A percentile compares a stretch with the other conserved stretches of the same genome.
These are phyloP conservation scores for Hysterium pulicare DNA, from an alignment of 2,329 filamentous ascomycete species.

Conservation along the genomic window DNA sequence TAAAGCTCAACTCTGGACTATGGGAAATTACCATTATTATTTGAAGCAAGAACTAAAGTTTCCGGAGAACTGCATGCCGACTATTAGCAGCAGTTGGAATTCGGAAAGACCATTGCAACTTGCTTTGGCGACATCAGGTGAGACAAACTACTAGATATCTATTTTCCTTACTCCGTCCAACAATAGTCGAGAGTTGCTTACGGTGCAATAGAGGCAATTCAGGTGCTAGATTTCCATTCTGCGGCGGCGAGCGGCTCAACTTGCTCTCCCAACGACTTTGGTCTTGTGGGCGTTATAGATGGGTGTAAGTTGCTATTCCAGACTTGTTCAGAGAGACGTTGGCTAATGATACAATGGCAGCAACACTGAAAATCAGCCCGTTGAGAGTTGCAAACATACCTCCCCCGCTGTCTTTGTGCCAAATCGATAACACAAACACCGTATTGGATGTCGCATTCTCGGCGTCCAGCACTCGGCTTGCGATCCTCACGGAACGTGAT, in stretches of 20 bases:
- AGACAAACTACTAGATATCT: too few species aligned
- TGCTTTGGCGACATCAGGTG: conserved; percentile 45
- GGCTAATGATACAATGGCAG: conserved; percentile 30
- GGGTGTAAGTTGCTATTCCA: conserved; percentile 56
- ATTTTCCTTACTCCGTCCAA: too few species aligned
- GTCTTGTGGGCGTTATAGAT: conserved; percentile 79
- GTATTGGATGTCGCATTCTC: conserved; percentile 73
- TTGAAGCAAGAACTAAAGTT: conserved; percentile 78
- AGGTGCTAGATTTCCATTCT: conserved; percentile 66
- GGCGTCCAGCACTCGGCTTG: conserved; percentile 49
- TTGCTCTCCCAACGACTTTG: conserved; percentile 69
- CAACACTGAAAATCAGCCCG: conserved; percentile 75
- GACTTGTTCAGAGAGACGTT: background rate
- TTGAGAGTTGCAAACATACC: conserved; percentile 81
- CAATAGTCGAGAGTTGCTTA: conserved; percentile 3
- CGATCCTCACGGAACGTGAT: conserved; percentile 64
- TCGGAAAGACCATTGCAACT: conserved; percentile 76
- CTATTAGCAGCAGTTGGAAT: conserved; percentile 62
- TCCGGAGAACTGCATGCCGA: conserved; percentile 15
- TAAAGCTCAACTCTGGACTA: conserved; percentile 90
- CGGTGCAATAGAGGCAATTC: conserved; percentile 43
- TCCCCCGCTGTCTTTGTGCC: conserved; percentile 85
- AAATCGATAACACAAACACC: conserved; percentile 61
- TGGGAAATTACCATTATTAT: conserved; percentile 97
- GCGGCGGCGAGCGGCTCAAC: conserved; percentile 66